These are phyloP conservation scores for Nelumbo lutea DNA, from an alignment of 164 flowering plant species.

Conservation along the genomic window DNA sequence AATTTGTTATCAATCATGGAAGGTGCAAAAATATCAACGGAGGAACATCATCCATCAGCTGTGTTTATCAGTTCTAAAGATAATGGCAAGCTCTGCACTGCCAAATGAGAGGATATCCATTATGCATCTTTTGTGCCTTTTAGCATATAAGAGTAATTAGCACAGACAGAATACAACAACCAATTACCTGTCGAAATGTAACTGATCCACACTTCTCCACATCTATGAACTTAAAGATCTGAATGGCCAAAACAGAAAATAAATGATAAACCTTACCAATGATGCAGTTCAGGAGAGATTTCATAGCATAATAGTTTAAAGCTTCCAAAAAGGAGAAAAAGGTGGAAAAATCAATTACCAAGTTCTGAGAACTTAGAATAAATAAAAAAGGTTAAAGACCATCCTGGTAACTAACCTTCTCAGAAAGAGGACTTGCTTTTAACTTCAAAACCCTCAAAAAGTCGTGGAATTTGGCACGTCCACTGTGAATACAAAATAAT, in stretches of 20 bases:
- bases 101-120: too few species aligned
- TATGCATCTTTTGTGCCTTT: too few species aligned
- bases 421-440: constrained; percentile 49
- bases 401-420: constrained; percentile 49
- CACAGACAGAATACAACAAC: not conserved
- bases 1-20: too few species aligned
- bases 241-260: constrained; percentile 15
- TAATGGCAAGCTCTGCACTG: too few species aligned
- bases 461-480: constrained; percentile 45
- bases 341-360: too few species aligned
- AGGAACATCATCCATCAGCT: too few species aligned
- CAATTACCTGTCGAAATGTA: constrained; percentile 75
- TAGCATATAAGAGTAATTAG: not conserved
- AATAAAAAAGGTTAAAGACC: not conserved
- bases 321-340: too few species aligned
- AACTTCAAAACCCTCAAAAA: constrained; percentile 60
- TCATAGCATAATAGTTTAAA: too few species aligned
- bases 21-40: too few species aligned
- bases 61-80: too few species aligned
- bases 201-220: constrained; percentile 61
- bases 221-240: constrained; percentile 84
- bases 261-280: too few species aligned
- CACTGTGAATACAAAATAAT: constrained; percentile 48
- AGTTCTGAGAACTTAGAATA: not conserved
- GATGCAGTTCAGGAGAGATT: too few species aligned